phyloP scores from a whole-genome alignment of 495 filamentous ascomycete genomes.

The Neurospora sp. region DNA sequence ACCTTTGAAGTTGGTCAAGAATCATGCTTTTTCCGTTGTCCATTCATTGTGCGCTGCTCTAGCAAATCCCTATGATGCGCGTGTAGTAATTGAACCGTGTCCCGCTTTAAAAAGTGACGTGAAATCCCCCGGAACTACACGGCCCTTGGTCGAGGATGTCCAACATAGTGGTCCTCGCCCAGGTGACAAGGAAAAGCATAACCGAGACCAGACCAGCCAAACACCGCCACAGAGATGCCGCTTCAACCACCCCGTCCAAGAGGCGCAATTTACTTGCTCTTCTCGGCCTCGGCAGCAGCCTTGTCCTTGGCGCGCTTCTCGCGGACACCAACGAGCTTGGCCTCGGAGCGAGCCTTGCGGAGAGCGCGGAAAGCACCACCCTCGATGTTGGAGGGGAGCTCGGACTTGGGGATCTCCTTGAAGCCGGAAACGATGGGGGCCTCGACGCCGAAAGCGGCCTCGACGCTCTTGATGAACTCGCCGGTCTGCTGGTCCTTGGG shows the following conservation, averaged over 20 bases:
- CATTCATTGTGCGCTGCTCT: slow-evolving; percentile 29
- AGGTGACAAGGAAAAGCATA: slow-evolving; percentile 27
- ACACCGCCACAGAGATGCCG: slow-evolving; percentile 25
- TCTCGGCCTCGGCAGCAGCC: slow-evolving; percentile 73
- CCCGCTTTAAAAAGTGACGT: slow-evolving; percentile 9
- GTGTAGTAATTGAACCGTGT: slow-evolving; percentile 20
- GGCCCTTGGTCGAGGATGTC: slow-evolving; percentile 10
- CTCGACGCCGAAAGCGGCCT: slow-evolving; percentile 54
- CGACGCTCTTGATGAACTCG: slow-evolving; percentile 50
- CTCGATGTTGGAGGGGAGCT: slow-evolving; percentile 67
- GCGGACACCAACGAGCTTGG: slow-evolving; percentile 66
- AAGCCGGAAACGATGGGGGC: slow-evolving; percentile 50
- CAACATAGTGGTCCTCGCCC: slow-evolving; percentile 16
- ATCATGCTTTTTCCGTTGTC: slow-evolving; percentile 28
- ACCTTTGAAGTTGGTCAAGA: slow-evolving; percentile 9
- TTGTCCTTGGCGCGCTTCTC: slow-evolving; percentile 92
- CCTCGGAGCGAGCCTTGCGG: slow-evolving; percentile 76
- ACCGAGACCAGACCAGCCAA: slow-evolving; percentile 38
- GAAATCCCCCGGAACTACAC: slow-evolving; percentile 19
- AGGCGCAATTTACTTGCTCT: slow-evolving; percentile 74
- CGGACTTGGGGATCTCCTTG: slow-evolving; percentile 71
- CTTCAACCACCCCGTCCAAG: slow-evolving; percentile 3
- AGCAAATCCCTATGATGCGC: slow-evolving; percentile 30
- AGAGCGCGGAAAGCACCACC: slow-evolving; percentile 72
- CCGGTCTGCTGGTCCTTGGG: slow-evolving; percentile 74